Conservation (phyloP, 2,329 filamentous ascomycete genomes). For the Remersonia thermophila region DNA sequence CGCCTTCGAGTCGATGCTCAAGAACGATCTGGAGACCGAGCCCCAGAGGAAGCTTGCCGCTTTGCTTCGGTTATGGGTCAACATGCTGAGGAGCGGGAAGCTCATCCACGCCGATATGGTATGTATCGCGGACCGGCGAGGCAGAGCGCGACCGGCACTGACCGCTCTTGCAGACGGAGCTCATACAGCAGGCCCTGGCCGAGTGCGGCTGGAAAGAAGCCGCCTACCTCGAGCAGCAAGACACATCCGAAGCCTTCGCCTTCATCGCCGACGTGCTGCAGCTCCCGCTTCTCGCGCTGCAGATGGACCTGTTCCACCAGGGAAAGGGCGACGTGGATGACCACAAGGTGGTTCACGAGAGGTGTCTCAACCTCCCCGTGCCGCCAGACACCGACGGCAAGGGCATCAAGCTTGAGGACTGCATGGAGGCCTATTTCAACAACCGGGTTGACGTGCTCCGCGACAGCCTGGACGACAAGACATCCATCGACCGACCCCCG, state of each 20-base stretch:
- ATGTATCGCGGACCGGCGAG: slow-evolving; percentile 21
- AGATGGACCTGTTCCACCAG: slow-evolving; percentile 84
- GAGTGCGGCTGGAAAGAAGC: slow-evolving; percentile 86
- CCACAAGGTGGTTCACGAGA: slow-evolving; percentile 88
- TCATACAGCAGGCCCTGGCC: slow-evolving; percentile 69
- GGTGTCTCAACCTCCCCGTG: slow-evolving; percentile 83
- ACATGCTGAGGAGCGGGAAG: slow-evolving; percentile 73
- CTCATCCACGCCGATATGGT: slow-evolving; percentile 79
- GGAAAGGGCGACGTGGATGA: slow-evolving; percentile 78
- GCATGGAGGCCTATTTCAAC: slow-evolving; percentile 90
- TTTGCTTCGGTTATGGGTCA: slow-evolving; percentile 80
- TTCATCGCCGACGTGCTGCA: slow-evolving; percentile 88
- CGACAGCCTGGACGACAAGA: slow-evolving; percentile 48
- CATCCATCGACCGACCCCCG: slow-evolving; percentile 21
- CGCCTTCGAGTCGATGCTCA: slow-evolving; percentile 87
- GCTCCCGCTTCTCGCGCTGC: slow-evolving; percentile 74
- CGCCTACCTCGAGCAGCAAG: slow-evolving; percentile 67
- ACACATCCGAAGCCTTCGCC: slow-evolving; percentile 88
- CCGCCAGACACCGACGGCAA: slow-evolving; percentile 59
- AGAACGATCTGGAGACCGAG: slow-evolving; percentile 63
- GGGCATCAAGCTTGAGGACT: slow-evolving; percentile 73
- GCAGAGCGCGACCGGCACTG: too few species aligned
- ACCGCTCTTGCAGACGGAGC: slow-evolving; percentile 57
- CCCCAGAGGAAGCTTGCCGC: slow-evolving; percentile 60
- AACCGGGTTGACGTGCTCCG: slow-evolving; percentile 80